A percentile compares a stretch with the other conserved stretches of the same genome.
Evolutionary conservation across 169 alveolate species (phyloP).

Genomic region (Babesia ovis): DNA sequence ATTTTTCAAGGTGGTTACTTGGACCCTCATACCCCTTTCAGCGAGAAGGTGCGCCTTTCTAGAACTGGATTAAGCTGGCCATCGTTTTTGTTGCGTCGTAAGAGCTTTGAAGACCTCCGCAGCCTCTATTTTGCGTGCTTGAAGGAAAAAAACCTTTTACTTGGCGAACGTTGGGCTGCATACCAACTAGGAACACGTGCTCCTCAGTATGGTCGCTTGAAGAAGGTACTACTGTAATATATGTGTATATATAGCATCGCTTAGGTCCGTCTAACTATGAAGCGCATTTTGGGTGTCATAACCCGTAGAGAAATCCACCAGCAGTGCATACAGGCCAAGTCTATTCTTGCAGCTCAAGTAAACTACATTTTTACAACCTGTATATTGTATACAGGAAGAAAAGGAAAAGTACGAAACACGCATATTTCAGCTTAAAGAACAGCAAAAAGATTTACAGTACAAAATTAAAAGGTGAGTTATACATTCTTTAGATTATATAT

Average conservation of each 20-base stretch:
- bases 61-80: constrained; percentile 87
- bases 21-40: constrained; percentile 72
- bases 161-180: constrained; percentile 82
- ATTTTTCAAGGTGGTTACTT: constrained; percentile 71
- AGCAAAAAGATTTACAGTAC: constrained; percentile 56
- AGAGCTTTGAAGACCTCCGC: constrained; percentile 83
- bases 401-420: constrained; percentile 80
- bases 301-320: constrained; percentile 84
- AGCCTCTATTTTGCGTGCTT: constrained; percentile 80
- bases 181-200: constrained; percentile 70
- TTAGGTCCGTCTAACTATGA: constrained; percentile 80
- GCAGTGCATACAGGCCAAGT: constrained; percentile 84
- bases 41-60: constrained; percentile 70
- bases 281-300: constrained; percentile 81
- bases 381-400: constrained; percentile 61
- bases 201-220: constrained; percentile 81
- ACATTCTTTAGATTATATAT: not conserved
- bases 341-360: constrained; percentile 71
- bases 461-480: constrained; percentile 48
- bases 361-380: not conserved
- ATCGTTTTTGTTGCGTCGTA: constrained; percentile 76
- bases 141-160: constrained; percentile 81
- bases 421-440: constrained; percentile 76
- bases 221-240: constrained; percentile 63
- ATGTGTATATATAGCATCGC: not conserved